Evolutionary conservation across 805 yeast species (phyloP).

Genomic region (Metschnikowia kofuensis): DNA sequence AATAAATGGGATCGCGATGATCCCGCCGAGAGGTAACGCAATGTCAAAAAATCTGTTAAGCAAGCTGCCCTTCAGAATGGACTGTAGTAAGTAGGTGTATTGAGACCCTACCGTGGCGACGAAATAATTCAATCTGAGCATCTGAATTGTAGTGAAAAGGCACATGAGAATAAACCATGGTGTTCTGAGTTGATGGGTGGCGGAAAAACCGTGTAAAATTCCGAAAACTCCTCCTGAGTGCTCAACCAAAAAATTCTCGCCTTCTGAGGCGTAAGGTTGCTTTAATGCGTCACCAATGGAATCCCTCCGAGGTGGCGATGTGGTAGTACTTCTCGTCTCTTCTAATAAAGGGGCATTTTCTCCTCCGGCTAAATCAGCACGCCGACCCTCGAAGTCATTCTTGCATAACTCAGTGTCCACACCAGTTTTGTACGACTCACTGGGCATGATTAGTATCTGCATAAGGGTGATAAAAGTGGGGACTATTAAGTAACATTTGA

Average conservation of each 20-base stretch:
- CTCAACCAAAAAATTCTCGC: conserved; percentile 35
- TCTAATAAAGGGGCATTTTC: conserved; percentile 28
- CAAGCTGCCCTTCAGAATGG: conserved; percentile 33
- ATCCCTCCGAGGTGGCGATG: conserved; percentile 36
- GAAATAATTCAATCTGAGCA: conserved; percentile 56
- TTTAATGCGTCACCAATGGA: conserved; percentile 57
- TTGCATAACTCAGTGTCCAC: conserved; percentile 25
- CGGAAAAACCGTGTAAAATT: conserved; percentile 51
- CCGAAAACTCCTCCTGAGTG: conserved; percentile 50
- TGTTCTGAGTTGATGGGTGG: conserved; percentile 47
- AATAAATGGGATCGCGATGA: conserved; percentile 51
- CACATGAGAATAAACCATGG: conserved; percentile 53
- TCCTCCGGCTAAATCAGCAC: neutral
- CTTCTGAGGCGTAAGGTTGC: conserved; percentile 51
- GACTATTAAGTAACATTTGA: conserved; percentile 45
- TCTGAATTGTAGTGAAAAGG: conserved; percentile 50
- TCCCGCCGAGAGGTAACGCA: conserved; percentile 57
- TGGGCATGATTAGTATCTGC: conserved; percentile 48
- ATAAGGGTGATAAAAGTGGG: conserved; percentile 48
- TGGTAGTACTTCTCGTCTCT: conserved; percentile 2
- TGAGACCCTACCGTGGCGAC: conserved; percentile 60
- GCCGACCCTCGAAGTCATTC: conserved; percentile 18
- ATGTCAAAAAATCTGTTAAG: conserved; percentile 50
- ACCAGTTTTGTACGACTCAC: conserved; percentile 46
- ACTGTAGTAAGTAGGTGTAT: conserved; percentile 45